Evolutionary conservation across 495 filamentous ascomycete species (phyloP).

Genomic region (Talaromyces ruber): DNA sequence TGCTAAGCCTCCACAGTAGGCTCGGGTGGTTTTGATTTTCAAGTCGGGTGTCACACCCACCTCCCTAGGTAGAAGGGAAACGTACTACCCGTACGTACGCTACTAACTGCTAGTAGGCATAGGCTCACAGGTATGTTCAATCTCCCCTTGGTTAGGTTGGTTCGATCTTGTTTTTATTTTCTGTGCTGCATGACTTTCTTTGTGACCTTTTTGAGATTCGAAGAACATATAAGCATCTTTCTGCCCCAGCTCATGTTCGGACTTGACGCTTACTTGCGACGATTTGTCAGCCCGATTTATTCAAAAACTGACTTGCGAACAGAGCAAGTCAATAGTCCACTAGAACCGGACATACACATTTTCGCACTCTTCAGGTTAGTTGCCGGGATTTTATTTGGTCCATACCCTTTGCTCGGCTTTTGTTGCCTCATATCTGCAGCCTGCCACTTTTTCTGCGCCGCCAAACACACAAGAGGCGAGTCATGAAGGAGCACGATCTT

Average conservation of each 20-base stretch:
- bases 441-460: not conserved
- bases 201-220: not conserved
- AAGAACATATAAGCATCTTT: not conserved
- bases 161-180: constrained; percentile 2
- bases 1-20: not conserved
- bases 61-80: not conserved
- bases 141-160: not conserved
- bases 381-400: not conserved
- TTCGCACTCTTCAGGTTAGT: not conserved
- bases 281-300: not conserved
- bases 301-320: not conserved
- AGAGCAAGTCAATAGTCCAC: not conserved
- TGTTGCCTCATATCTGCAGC: not conserved
- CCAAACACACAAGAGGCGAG: not conserved
- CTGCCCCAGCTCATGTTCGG: not conserved
- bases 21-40: not conserved
- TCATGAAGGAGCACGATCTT: not conserved
- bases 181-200: constrained; percentile 1
- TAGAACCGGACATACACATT: not conserved
- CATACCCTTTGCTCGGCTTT: not conserved
- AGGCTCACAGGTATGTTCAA: not conserved
- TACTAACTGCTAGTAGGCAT: not conserved
- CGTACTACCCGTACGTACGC: not conserved
- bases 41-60: not conserved
- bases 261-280: not conserved